These are phyloP conservation scores for Usnea hakonensis DNA, from an alignment of 495 filamentous ascomycete species.

Conservation along the genomic window DNA sequence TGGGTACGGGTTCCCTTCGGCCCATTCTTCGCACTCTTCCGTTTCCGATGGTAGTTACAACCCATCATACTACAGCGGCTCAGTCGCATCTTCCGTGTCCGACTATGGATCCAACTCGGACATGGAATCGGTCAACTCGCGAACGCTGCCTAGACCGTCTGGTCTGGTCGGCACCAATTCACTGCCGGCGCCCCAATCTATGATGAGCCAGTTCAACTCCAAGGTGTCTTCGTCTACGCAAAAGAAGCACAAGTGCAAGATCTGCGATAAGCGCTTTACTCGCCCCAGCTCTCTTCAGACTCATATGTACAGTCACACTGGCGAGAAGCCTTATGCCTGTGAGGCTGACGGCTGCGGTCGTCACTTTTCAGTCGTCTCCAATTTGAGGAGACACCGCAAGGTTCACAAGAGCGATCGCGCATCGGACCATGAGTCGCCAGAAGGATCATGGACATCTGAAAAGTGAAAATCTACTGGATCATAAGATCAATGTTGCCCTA, in stretches of 20 bases:
- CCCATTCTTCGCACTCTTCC: conserved; percentile 89
- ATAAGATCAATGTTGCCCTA: background rate
- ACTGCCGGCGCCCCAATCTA: conserved; percentile 79
- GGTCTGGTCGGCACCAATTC: conserved; percentile 56
- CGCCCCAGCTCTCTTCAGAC: conserved; percentile 93
- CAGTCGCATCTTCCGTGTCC: conserved; percentile 75
- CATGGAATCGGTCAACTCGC: conserved; percentile 68
- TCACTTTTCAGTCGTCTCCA: conserved; percentile 97
- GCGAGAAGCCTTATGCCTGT: conserved; percentile 94
- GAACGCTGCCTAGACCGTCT: conserved; percentile 74
- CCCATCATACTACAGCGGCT: conserved; percentile 68
- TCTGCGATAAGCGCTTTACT: conserved; percentile 98
- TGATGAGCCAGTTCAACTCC: conserved; percentile 99
- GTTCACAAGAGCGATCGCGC: conserved; percentile 78
- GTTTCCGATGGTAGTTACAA: conserved; percentile 74
- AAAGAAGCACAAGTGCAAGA: conserved; percentile 99
- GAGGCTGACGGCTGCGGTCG: conserved; percentile 93
- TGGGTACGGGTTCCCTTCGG: conserved; percentile 85
- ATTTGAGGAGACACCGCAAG: conserved; percentile 89
- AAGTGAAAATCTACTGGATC: conserved; percentile 9
- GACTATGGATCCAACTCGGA: conserved; percentile 89
- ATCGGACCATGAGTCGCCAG: conserved; percentile 23
- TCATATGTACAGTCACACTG: conserved; percentile 98
- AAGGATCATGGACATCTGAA: conserved; percentile 25
- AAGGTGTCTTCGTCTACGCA: conserved; percentile 93